A percentile compares a stretch with the other conserved stretches of the same genome.
Conservation (phyloP, 192 early-diverging fungal species). For the Pilaira anomala region DNA sequence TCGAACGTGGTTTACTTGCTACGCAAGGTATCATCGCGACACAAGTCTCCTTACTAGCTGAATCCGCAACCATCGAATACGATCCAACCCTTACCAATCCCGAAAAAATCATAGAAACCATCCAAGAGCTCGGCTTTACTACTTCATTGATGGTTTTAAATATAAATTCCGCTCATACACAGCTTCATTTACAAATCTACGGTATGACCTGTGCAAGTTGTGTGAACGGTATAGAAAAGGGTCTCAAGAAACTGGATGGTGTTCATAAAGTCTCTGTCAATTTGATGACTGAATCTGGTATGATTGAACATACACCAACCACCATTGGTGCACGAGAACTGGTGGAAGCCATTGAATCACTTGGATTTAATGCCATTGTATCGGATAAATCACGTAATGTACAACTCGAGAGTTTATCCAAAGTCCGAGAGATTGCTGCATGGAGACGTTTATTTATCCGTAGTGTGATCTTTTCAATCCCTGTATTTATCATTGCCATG, state of each 20-base stretch:
- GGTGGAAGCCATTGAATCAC: constrained; percentile 71
- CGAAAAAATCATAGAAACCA: constrained; percentile 11
- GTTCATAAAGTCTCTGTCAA: constrained; percentile 55
- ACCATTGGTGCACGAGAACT: constrained; percentile 75
- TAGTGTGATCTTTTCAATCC: constrained; percentile 74
- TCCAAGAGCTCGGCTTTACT: constrained; percentile 1
- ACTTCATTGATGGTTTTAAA: neutral
- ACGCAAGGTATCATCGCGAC: constrained; percentile 60
- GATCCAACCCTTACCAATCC: neutral
- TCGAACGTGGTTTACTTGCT: constrained; percentile 60
- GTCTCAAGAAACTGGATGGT: constrained; percentile 51
- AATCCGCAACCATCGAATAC: constrained; percentile 77
- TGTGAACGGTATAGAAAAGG: constrained; percentile 67
- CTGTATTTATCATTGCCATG: constrained; percentile 80
- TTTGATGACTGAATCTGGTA: constrained; percentile 69
- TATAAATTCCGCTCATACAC: neutral
- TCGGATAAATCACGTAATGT: constrained; percentile 46
- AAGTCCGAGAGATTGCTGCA: constrained; percentile 78
- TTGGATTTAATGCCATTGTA: constrained; percentile 49
- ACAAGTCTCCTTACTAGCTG: constrained; percentile 81
- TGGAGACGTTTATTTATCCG: constrained; percentile 69
- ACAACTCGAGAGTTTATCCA: constrained; percentile 84
- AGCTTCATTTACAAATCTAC: constrained; percentile 48
- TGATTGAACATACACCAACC: constrained; percentile 64
- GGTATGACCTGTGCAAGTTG: constrained; percentile 92